Evolutionary conservation across 768 basidiomycete species (phyloP), one percentile per base, ranked within the genome.

Genomic region (Strobilomyces echinocephalus): DNA sequence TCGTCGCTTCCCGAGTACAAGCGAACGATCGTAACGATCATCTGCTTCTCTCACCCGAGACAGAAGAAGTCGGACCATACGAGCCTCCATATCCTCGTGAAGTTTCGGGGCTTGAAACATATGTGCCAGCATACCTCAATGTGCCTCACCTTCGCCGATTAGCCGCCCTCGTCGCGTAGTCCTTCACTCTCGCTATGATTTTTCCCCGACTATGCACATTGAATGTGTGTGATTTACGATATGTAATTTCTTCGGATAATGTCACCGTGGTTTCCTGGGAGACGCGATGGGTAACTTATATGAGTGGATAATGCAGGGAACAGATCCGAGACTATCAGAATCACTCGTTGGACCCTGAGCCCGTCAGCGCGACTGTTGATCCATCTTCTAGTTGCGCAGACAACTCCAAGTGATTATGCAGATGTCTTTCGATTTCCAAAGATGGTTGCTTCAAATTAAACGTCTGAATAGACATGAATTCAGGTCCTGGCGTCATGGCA

Each of bases 11-110:
- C 33, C 83, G 97, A 46, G 95, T 99, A 50, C 87, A 92, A 65
- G 89, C 94, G 45, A 92, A 95, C 69, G 97, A 98, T 74, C 87
- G 93, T 63, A 94, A 92, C 67, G 97, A 99, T 69, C 95, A 98
- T 68, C 79, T 99, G 18, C 83, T 99, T 54, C 85, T 99, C 48
- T 85, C 92, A 30, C 95, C 95, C 28, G 97, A 98, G 71, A 91
- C 89, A 40, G 97, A 98, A 66, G 97, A 98, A 73, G 95, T 97
- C 20, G 92, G 93, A 26, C 88, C 92, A 47, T 97, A 92, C 67
- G 95, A 98, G 68, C 76, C 94, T 43, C 95, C 97, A 2, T 78
- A 95, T 50, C 91, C 95, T 20, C 84, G 97, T 53, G 95, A 98
- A 64, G 94, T 98, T 40, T 89, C 89, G 2, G 95, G 93, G 20